These are phyloP conservation scores for Amaranthus cruentus DNA, from an alignment of 148 eudicot genomes.

Conservation along the genomic window DNA sequence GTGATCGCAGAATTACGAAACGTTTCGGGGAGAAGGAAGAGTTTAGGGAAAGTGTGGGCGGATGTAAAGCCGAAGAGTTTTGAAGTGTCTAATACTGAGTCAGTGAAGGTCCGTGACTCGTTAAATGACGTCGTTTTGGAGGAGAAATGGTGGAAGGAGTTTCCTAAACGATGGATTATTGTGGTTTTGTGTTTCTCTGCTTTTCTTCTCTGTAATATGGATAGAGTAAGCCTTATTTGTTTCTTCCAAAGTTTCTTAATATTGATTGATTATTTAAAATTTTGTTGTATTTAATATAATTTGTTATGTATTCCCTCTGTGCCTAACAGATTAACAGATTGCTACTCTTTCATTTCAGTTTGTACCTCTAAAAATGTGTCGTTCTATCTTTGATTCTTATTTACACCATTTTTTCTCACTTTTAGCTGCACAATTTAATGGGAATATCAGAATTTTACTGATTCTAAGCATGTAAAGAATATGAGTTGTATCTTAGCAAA, in stretches of 20 bases:
- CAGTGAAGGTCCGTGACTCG: slow-evolving; percentile 25
- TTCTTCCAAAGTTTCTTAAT: neutral
- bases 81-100: slow-evolving; percentile 18
- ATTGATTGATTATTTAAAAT: neutral
- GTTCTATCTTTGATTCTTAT: too few relatives aligned
- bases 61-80: slow-evolving; percentile 52
- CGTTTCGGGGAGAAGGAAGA: slow-evolving; percentile 26
- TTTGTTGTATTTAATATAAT: neutral
- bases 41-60: slow-evolving; percentile 44
- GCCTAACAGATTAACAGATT: too few relatives aligned
- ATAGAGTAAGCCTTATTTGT: slow-evolving; percentile 50
- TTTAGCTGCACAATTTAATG: too few relatives aligned
- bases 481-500: too few relatives aligned
- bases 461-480: too few relatives aligned
- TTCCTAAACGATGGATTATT: slow-evolving; percentile 85
- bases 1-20: slow-evolving; percentile 19
- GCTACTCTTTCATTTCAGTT: too few relatives aligned
- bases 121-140: slow-evolving; percentile 25
- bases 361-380: too few relatives aligned
- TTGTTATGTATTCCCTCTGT: too few relatives aligned
- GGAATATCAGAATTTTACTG: too few relatives aligned
- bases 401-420: too few relatives aligned
- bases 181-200: slow-evolving; percentile 84
- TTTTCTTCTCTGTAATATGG: slow-evolving; percentile 95
- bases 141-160: slow-evolving; percentile 72